These are phyloP conservation scores for Populus simonii DNA, from an alignment of 345 rosid genomes.

Conservation along the genomic window DNA sequence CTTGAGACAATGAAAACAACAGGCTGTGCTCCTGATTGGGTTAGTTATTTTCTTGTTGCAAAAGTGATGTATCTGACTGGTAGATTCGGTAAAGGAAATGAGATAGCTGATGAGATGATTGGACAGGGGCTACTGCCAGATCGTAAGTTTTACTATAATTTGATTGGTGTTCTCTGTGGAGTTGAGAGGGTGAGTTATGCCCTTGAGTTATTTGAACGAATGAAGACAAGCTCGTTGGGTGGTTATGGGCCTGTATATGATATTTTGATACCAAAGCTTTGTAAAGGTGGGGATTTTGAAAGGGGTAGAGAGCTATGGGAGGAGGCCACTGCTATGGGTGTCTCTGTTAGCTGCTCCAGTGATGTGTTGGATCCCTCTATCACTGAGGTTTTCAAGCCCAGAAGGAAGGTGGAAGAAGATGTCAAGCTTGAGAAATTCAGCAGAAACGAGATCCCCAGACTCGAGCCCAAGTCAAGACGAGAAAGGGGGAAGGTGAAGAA, in stretches of 20 bases:
- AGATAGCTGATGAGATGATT: conserved; percentile 71
- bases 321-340: conserved; percentile 51
- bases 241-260: conserved; percentile 73
- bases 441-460: conserved; percentile 21
- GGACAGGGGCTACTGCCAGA: conserved; percentile 53
- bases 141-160: conserved; percentile 61
- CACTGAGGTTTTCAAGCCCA: conserved; percentile 58
- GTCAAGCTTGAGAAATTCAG: conserved; percentile 29
- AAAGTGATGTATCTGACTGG: conserved; percentile 71
- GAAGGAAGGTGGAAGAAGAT: conserved; percentile 45
- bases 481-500: conserved; percentile 12
- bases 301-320: conserved; percentile 77
- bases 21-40: conserved; percentile 59
- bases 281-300: conserved; percentile 66
- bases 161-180: conserved; percentile 79
- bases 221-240: conserved; percentile 59
- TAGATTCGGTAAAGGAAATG: conserved; percentile 79
- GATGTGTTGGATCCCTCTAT: conserved; percentile 55
- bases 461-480: conserved; percentile 25
- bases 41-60: conserved; percentile 72
- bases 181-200: conserved; percentile 68
- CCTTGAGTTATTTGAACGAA: conserved; percentile 60
- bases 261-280: conserved; percentile 70
- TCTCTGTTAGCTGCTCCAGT: conserved; percentile 40
- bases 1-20: conserved; percentile 69